These are phyloP conservation scores for Rutidosis leptorrhynchoides DNA, from an alignment of 129 eudicot genomes.

Conservation along the genomic window DNA sequence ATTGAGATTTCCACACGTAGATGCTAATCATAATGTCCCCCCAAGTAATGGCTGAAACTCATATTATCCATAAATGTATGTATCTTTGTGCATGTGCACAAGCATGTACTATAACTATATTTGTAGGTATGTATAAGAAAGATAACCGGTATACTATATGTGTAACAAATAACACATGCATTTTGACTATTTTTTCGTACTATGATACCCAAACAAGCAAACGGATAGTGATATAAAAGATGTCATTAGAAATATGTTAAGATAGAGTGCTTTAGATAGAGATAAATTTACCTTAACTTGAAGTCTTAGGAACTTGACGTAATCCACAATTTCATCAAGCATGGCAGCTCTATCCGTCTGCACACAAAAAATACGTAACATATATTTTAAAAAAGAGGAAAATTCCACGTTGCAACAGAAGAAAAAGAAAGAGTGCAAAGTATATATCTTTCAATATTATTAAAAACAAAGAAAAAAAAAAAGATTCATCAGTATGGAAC, in stretches of 20 bases:
- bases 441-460: neutral
- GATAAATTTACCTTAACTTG: conserved; percentile 78
- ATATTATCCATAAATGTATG: neutral
- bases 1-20: conserved; percentile 22
- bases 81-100: neutral
- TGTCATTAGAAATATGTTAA: neutral
- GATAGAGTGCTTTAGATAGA: neutral
- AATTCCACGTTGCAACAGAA: conserved; percentile 5
- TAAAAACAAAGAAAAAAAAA: neutral
- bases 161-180: conserved; percentile 18
- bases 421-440: conserved; percentile 18
- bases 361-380: conserved; percentile 9
- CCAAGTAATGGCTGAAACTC: conserved; percentile 17
- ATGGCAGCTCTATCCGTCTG: conserved; percentile 98
- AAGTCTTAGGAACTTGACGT: conserved; percentile 89
- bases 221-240: conserved; percentile 7
- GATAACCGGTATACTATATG: conserved; percentile 11
- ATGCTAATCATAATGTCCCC: conserved; percentile 31
- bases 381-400: conserved; percentile 6
- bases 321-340: conserved; percentile 98
- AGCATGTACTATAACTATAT: neutral
- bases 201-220: conserved; percentile 13
- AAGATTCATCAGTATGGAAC: conserved; percentile 20
- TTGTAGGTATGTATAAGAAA: neutral
- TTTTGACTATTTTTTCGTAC: conserved; percentile 8